These are phyloP conservation scores for Claviceps spartinae DNA, from an alignment of 2,329 filamentous ascomycete genomes.

Conservation along the genomic window DNA sequence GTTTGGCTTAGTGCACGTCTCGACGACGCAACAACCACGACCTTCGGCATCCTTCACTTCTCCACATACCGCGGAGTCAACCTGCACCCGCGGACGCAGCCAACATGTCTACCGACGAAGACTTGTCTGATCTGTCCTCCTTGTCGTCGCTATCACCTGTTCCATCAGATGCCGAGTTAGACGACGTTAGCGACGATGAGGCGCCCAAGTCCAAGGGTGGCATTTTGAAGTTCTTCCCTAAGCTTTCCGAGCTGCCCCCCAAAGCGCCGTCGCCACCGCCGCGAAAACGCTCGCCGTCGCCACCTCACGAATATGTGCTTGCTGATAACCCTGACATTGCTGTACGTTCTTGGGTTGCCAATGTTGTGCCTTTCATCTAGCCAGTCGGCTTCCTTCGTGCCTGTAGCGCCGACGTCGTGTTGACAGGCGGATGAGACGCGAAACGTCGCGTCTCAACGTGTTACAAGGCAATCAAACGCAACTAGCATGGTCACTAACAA, in stretches of 20 bases:
- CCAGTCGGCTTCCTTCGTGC: neutral
- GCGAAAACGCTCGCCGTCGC: constrained; percentile 72
- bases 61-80: constrained; percentile 15
- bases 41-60: constrained; percentile 15
- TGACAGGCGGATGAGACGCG: constrained; percentile 32
- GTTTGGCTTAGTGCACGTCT: constrained; percentile 18
- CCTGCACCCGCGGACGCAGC: constrained; percentile 10
- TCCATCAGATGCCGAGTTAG: constrained; percentile 34
- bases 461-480: neutral
- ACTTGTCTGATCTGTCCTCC: constrained; percentile 51
- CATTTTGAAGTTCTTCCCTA: constrained; percentile 56
- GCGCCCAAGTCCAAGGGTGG: constrained; percentile 39
- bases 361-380: neutral
- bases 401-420: constrained; percentile 3
- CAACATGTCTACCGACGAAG: constrained; percentile 45
- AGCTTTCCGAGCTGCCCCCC: constrained; percentile 35
- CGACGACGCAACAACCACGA: constrained; percentile 11
- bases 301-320: constrained; percentile 77
- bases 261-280: constrained; percentile 51
- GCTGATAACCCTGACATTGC: constrained; percentile 88
- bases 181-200: constrained; percentile 25
- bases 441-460: constrained; percentile 33
- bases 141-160: constrained; percentile 34
- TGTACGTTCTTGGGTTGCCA: constrained; percentile 45
- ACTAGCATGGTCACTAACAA: constrained; percentile 3